phyloP scores from a whole-genome alignment of 345 rosid species.

The Orychophragmus violaceus region DNA sequence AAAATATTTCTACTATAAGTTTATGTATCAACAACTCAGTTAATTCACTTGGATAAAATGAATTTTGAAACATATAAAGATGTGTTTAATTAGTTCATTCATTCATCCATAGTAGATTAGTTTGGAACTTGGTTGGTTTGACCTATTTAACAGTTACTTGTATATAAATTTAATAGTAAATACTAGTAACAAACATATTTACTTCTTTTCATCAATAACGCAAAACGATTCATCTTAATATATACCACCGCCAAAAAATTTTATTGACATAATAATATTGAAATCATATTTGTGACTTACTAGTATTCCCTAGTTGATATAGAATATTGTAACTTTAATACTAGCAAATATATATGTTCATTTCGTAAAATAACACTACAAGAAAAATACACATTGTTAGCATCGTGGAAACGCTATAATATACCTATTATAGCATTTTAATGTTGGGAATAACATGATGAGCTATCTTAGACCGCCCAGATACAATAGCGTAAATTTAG shows the following conservation, averaged over 20 bases:
- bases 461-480: no score
- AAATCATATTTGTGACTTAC: background rate
- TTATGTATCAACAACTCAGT: background rate
- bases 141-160: background rate
- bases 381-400: no score
- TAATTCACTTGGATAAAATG: background rate
- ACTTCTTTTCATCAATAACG: constrained; percentile 15
- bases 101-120: background rate
- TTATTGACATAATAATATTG: background rate
- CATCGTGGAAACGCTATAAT: no score
- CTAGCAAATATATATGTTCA: no score
- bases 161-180: no score
- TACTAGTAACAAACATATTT: no score
- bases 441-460: no score
- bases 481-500: no score
- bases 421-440: no score
- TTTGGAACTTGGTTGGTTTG: constrained; percentile 17
- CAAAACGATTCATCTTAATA: background rate
- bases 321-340: background rate
- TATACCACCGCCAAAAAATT: no score
- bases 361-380: no score
- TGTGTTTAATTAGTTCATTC: background rate
- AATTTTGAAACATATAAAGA: background rate
- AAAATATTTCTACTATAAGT: no score
- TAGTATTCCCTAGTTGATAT: background rate